Base-by-base conservation (phyloP, 345 rosid genomes). In the Boechera stricta region DNA sequence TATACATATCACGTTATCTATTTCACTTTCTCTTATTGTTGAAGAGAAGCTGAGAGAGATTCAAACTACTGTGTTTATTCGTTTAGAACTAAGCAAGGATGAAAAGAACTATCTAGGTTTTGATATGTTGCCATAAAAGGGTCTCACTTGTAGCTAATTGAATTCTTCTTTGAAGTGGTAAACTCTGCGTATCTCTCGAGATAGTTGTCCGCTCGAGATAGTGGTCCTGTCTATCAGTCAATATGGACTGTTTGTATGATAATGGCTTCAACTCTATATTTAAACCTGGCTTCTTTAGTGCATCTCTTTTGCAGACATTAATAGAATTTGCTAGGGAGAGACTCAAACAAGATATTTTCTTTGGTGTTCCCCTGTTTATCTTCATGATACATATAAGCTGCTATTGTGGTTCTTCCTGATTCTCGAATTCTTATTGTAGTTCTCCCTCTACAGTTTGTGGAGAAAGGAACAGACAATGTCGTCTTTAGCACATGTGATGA, bases 401-500 rank as follows among this genome's bases (percentile, higher is more conserved):
- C 13, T 69, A 5, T 61, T 21, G 75, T 70, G 71, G 65, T 64
- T 71, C 66, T 70, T 64, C 77, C 72, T 77, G 59, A 56, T 64
- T 71, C 53, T 71, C 15, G 26, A 39, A 57, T 72, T 57, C 68
- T 72, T 72, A 49, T 64, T 71, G 74, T 77, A 63, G 75, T 69
- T 76, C 12, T 64, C 69, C 64, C 69, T 84, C 24, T 71, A 32
- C 87, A 93, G 98, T 90, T 93, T 82, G 90, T 91, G 75, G 98
- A 94, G 87, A 90, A 86, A 80, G 97, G 96, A 74, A 87, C 97
- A 2, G 83, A 85, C 5, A 90, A 76, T 81, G 85, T 94, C 53
- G 93, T 91, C 54, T 94, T 94, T 71, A 85, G 97, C 76, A 91
- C 97, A 68, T 94, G 94, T 82, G 60, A 75, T 45, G 79, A 77